Base-by-base conservation (phyloP, 2,329 filamentous ascomycete genomes). In the Aciculosporium take region DNA sequence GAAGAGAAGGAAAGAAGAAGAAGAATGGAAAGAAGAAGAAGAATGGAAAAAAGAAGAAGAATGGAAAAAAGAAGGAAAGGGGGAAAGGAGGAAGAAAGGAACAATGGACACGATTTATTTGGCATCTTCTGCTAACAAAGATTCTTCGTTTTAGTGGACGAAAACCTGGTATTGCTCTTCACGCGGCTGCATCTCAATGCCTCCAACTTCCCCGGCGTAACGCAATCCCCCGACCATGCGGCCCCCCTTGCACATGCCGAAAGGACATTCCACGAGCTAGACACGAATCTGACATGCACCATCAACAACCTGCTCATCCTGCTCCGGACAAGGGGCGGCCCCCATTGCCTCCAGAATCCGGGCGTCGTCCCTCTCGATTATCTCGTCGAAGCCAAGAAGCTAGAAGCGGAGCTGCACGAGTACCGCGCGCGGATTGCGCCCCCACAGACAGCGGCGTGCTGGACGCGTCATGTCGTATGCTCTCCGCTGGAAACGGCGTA, bases 251-350 rank as follows among this genome's bases (percentile, higher is more conserved):
- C 37, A n/a, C 10, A 15, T 4, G 10, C 36, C 7, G 7, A 4
- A 12, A 10, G 8, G 18, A 8, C 12, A 3, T 24, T 40, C n/a
- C 15, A 40, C 8, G 33, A 40, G 15, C 15, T 18, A n/a, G 31
- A 40, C 7, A 20, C 20, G 17, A 24, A 35, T 12, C 39, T 40
- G 13, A 29, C 39, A 5, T 33, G 29, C 25, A 8, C 37, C 2
- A 17, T 38, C 12, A 45, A 41, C 38, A 32, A 37, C 20, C 31
- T 45, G 4, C 46, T 42, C 17, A 32, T 38, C 15, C 46, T 48
- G 34, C 39, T 43, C 6, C 42, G 42, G 12, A 40, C 37, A 18
- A 44, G 37, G 10, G 47, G 38, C 29, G 39, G 42, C 23, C 32
- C 40, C 15, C 45, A 45, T 8, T 40, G 46, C 15, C 47, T 45